phyloP scores from a whole-genome alignment of 148 eudicot genomes.

The Diospyros lotus region DNA sequence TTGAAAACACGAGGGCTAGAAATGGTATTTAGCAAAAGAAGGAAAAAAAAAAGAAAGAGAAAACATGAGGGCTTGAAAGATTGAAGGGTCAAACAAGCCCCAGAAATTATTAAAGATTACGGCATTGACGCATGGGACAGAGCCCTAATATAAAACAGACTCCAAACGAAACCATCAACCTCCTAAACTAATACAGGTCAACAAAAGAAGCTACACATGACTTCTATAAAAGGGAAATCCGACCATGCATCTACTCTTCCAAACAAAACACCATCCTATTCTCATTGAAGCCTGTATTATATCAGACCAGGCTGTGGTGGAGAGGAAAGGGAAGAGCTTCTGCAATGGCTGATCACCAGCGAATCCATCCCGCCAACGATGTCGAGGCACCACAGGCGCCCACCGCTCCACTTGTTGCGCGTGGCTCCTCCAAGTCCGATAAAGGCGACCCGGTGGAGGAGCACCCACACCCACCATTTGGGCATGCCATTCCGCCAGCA shows the following conservation, averaged over 20 bases:
- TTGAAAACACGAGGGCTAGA: background rate
- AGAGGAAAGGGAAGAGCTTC: background rate
- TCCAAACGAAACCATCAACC: background rate
- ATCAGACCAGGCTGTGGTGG: no score
- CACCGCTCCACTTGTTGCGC: conserved; percentile 33
- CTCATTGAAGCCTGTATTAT: no score
- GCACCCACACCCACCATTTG: conserved; percentile 2
- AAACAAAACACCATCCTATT: background rate
- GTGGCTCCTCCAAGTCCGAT: conserved; percentile 29
- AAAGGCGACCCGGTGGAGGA: conserved; percentile 17
- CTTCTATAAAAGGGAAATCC: background rate
- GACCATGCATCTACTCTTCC: background rate
- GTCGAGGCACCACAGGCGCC: conserved; percentile 29
- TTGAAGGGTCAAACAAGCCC: no score
- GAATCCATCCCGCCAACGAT: conserved; percentile 37
- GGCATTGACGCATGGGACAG: background rate
- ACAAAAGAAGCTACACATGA: conserved; percentile 9
- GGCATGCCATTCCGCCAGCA: conserved; percentile 23
- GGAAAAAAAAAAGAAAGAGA: no score
- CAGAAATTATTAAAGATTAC: background rate
- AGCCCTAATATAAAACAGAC: background rate
- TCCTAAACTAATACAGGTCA: conserved; percentile 18
- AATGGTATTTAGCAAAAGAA: no score
- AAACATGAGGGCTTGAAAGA: no score
- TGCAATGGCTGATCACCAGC: conserved; percentile 37